Evolutionary conservation across 768 basidiomycete species (phyloP).

Genomic region (Tylopilus rubrobrunneus): DNA sequence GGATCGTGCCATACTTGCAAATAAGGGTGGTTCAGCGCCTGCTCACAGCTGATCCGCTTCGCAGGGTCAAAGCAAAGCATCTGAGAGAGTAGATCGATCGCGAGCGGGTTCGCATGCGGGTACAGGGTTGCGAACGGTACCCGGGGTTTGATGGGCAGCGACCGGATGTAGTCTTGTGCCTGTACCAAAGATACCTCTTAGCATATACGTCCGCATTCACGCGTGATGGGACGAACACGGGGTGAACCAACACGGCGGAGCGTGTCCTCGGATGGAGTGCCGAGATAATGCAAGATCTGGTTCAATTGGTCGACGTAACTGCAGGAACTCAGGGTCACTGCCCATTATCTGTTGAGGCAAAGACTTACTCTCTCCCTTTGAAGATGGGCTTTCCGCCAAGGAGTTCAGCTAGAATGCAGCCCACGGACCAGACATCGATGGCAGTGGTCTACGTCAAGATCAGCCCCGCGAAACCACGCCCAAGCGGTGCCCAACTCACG

Average conservation of each 20-base stretch:
- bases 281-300: conserved; percentile 97
- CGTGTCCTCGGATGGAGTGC: conserved; percentile 95
- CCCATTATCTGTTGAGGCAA: not conserved
- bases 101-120: conserved; percentile 90
- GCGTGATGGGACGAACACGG: conserved; percentile 49
- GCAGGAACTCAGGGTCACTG: conserved; percentile 6
- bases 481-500: too few species aligned
- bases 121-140: conserved; percentile 90
- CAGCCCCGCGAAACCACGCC: conserved; percentile 15
- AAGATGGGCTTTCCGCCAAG: conserved; percentile 93
- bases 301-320: conserved; percentile 99
- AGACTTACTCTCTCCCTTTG: conserved; percentile 90
- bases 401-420: conserved; percentile 92
- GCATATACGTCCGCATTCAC: not conserved
- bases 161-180: conserved; percentile 98
- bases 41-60: conserved; percentile 92
- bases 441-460: conserved; percentile 61
- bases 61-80: conserved; percentile 96
- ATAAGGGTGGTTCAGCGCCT: conserved; percentile 94
- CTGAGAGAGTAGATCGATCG: conserved; percentile 87
- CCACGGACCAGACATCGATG: conserved; percentile 96
- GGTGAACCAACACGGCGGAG: conserved; percentile 95
- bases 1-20: conserved; percentile 97
- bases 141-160: conserved; percentile 93
- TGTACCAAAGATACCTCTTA: conserved; percentile 30